Conservation (phyloP, 2,329 filamentous ascomycete species). For the Knufia fluminis region DNA sequence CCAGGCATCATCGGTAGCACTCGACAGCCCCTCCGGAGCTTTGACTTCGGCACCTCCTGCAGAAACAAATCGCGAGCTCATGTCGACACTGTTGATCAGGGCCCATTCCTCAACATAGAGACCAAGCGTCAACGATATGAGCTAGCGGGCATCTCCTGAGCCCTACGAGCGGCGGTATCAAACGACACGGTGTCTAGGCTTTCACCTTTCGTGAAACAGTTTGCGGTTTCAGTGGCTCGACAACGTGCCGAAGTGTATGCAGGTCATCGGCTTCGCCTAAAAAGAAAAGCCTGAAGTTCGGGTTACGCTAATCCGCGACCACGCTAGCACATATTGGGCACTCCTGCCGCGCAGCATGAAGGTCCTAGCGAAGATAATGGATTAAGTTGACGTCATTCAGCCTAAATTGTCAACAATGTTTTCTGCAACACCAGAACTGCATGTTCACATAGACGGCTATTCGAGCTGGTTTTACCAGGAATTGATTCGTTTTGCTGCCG, state of each 20-base stretch:
- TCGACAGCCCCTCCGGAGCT: constrained; percentile 27
- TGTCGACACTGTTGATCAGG: constrained; percentile 18
- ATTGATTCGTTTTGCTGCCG: not conserved
- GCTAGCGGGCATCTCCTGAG: not conserved
- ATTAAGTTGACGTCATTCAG: constrained; percentile 1
- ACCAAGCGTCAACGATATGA: not conserved
- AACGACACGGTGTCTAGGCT: not conserved
- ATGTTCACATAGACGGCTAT: not conserved
- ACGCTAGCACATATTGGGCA: not conserved
- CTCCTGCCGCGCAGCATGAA: not conserved
- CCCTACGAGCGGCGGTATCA: not conserved
- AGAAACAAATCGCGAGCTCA: constrained; percentile 40
- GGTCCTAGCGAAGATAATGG: not conserved
- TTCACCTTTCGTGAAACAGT: not conserved
- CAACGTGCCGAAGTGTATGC: not conserved
- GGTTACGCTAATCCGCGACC: not conserved
- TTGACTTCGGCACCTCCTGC: constrained; percentile 34
- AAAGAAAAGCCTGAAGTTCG: constrained; percentile 1
- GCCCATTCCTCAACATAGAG: too few relatives aligned
- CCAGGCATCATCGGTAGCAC: constrained; percentile 37
- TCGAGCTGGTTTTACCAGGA: not conserved
- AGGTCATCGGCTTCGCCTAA: not conserved
- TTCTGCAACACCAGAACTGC: not conserved
- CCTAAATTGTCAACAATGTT: not conserved
- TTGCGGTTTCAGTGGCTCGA: not conserved